Evolutionary conservation across 2,329 filamentous ascomycete genomes (phyloP), one percentile per base, ranked within the genome.

Genomic region (Colletotrichum camelliae): DNA sequence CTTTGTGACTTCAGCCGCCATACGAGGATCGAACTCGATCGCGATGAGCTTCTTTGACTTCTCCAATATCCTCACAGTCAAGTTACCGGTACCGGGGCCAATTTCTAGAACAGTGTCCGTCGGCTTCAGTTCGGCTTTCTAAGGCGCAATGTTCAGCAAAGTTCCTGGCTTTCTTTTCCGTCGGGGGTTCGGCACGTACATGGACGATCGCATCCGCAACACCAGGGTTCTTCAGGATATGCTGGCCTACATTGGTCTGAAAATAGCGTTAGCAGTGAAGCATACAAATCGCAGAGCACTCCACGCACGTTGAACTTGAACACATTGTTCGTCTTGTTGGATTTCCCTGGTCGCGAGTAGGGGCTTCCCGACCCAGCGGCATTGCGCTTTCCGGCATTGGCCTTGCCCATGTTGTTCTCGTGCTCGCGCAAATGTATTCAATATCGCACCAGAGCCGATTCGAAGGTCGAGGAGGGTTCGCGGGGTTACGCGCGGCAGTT

Each of bases 1-100:
- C 93, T 96, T 98, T 61, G 95, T 97, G 77, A 98, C 91, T 86
- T 98, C 97, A 75, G 96, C 96, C 15, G 95, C 96, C 97, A 98
- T 98, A 82, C 97, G 91, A 24, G 97, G 96, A 86, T 99, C 97
- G 84, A 98, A 90, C 87, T 99, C 97, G 67, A 98, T 95, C 5
- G 95, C 94, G 67, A 96, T 94, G 64, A 89, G 87, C 77, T 94
- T 95, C 84, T 96, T 96, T 27, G 95, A 95, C 78, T 95, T 94
- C 81, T 97, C 95, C 31, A 98, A 88, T 76, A 98, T 98, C 75
- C 95, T 91, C 31, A 97, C 94, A 1, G 96, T 98, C 80, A 98
- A 85, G 84, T 97, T 97, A 78, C 96, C 95, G 1, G 95, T 96
- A 81, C 96, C 96, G 7, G 96, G 95, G 79, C 96, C 96, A 78